A percentile compares a stretch with the other conserved stretches of the same genome.
These are phyloP conservation scores for Vachellia pachyceras DNA, from an alignment of 306 rosid species.

Conservation along the genomic window DNA sequence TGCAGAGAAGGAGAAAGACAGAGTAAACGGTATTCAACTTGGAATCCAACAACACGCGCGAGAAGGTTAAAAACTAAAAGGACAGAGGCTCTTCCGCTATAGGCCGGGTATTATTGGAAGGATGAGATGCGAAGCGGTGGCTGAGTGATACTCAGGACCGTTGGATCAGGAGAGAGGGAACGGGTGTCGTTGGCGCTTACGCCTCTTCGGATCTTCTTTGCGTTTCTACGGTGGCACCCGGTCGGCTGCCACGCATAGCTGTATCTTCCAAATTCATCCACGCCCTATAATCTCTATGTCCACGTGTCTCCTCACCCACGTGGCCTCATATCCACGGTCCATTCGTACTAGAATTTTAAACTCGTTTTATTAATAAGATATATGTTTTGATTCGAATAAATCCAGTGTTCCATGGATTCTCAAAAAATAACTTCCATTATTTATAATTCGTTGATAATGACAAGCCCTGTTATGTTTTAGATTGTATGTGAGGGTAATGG, in stretches of 20 bases:
- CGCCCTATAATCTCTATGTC: too few species aligned
- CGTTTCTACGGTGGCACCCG: conserved; percentile 68
- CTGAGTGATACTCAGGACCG: conserved; percentile 35
- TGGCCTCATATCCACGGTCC: conserved; percentile 41
- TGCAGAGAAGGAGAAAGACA: conserved; percentile 26
- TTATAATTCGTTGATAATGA: too few species aligned
- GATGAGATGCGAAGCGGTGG: conserved; percentile 66
- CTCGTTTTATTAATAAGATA: neutral
- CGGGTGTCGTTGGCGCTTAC: too few species aligned
- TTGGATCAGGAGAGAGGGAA: conserved; percentile 61
- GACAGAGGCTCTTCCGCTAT: conserved; percentile 42
- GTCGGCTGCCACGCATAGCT: conserved; percentile 60
- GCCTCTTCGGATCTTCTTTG: conserved; percentile 64
- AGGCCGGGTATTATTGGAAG: conserved; percentile 37
- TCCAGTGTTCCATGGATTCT: neutral
- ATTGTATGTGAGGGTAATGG: neutral
- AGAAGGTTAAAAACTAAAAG: conserved; percentile 51
- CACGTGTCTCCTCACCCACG: conserved; percentile 41
- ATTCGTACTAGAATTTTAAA: neutral
- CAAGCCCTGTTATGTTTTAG: neutral
- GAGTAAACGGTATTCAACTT: conserved; percentile 53
- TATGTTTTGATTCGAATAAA: neutral
- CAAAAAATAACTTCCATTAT: too few species aligned
- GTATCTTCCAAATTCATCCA: conserved; percentile 39
- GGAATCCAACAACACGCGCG: conserved; percentile 58